These are phyloP conservation scores for Linderina pennispora DNA, from an alignment of 192 early-diverging fungal species.

Conservation along the genomic window DNA sequence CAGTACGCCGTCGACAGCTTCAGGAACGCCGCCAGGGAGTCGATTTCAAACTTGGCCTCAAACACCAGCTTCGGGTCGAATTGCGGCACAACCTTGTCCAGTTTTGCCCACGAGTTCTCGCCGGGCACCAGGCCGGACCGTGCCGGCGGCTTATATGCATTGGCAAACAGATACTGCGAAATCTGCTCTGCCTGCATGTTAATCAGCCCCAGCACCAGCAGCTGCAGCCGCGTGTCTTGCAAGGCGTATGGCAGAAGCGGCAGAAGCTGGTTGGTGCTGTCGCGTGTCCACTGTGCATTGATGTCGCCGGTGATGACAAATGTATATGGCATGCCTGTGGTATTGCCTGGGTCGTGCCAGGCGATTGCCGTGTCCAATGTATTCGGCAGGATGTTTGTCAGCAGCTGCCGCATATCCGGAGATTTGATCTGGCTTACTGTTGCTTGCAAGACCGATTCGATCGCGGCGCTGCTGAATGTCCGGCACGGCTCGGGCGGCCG, in stretches of 20 bases:
- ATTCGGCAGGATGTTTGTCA: conserved; percentile 57
- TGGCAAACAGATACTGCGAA: conserved; percentile 45
- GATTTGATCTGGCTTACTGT: conserved; percentile 27
- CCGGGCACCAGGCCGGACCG: conserved; percentile 19
- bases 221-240: conserved; percentile 21
- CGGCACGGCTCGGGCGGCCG: conserved; percentile 19
- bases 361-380: conserved; percentile 60
- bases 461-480: conserved; percentile 25
- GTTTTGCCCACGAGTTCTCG: conserved; percentile 16
- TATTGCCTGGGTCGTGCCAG: conserved; percentile 24
- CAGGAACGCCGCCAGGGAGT: conserved; percentile 55
- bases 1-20: conserved; percentile 49
- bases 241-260: conserved; percentile 44
- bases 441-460: conserved; percentile 35
- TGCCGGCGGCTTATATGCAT: conserved; percentile 51
- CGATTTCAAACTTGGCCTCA: conserved; percentile 62
- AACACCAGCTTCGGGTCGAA: conserved; percentile 36
- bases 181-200: conserved; percentile 48
- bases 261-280: conserved; percentile 57
- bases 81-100: conserved; percentile 43
- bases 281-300: conserved; percentile 65
- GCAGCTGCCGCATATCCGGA: conserved; percentile 45
- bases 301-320: conserved; percentile 68
- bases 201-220: conserved; percentile 46
- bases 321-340: conserved; percentile 27